Conservation (phyloP, 2,329 filamentous ascomycete species). For the Alternaria tenuissima region DNA sequence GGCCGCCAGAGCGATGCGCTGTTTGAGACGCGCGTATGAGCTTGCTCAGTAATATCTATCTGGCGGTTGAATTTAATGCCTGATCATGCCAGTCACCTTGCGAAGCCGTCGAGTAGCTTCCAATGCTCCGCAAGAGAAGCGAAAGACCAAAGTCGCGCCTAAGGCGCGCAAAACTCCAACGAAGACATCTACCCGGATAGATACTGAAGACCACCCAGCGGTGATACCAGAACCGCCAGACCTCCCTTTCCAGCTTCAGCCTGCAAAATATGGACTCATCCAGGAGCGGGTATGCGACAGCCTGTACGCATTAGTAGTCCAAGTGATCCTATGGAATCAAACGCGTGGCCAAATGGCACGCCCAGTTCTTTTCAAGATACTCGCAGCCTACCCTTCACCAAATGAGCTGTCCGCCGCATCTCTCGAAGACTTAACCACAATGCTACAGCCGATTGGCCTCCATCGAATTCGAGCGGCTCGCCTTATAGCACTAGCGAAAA, state of each 20-base stretch:
- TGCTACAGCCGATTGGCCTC: slow-evolving; percentile 40
- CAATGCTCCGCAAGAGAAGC: neutral
- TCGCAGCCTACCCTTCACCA: slow-evolving; percentile 73
- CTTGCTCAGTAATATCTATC: neutral
- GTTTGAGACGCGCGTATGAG: neutral
- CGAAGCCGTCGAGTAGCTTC: slow-evolving; percentile 2
- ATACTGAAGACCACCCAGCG: slow-evolving; percentile 22
- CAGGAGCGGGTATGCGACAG: slow-evolving; percentile 80
- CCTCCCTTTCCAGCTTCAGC: slow-evolving; percentile 33
- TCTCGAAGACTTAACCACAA: slow-evolving; percentile 23
- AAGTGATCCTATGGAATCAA: slow-evolving; percentile 84
- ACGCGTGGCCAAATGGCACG: slow-evolving; percentile 78
- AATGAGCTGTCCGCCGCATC: slow-evolving; percentile 61
- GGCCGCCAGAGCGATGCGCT: neutral
- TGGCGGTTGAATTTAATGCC: neutral
- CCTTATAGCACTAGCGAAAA: slow-evolving; percentile 74
- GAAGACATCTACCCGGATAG: slow-evolving; percentile 6
- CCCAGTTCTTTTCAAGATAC: slow-evolving; percentile 75
- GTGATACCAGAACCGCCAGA: slow-evolving; percentile 26
- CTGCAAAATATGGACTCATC: slow-evolving; percentile 73
- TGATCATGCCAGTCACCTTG: slow-evolving; percentile 3
- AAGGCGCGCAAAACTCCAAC: slow-evolving; percentile 8
- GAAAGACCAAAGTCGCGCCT: slow-evolving; percentile 4
- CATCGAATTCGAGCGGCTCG: slow-evolving; percentile 64
- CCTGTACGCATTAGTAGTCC: slow-evolving; percentile 82